phyloP scores from a whole-genome alignment of 140 eudicot species.

The Bidens hawaiensis region DNA sequence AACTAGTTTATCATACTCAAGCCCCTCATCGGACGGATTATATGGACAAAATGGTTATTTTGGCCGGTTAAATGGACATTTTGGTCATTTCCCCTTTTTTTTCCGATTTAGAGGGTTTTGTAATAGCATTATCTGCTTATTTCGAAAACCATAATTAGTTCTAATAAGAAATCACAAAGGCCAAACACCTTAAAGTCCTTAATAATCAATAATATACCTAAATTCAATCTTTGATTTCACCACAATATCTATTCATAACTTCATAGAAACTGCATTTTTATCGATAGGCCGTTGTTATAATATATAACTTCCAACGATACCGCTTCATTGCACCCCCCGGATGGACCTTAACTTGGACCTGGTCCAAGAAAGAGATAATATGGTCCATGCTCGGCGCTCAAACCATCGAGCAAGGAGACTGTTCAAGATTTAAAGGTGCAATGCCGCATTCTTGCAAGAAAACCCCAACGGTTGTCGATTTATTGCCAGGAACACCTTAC shows the following conservation, averaged over 20 bases:
- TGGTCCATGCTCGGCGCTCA: conserved; percentile 79
- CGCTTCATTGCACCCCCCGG: conserved; percentile 92
- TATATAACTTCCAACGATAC: conserved; percentile 71
- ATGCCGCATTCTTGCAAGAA: conserved; percentile 77
- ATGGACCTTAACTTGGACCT: conserved; percentile 89
- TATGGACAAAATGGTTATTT: no score
- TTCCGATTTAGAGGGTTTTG: no score
- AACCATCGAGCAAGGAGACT: conserved; percentile 86
- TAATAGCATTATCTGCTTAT: no score
- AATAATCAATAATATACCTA: background rate
- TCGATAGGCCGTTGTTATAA: conserved; percentile 70
- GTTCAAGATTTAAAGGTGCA: conserved; percentile 57
- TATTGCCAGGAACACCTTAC: conserved; percentile 82
- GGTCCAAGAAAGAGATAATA: conserved; percentile 88
- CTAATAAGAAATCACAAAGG: no score
- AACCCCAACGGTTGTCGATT: conserved; percentile 68
- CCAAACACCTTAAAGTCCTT: no score
- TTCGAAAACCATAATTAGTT: no score
- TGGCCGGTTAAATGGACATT: no score
- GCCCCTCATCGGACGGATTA: no score
- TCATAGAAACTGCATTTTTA: background rate
- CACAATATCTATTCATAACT: background rate
- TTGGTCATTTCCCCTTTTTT: no score
- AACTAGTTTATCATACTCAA: no score
- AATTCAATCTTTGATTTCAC: background rate